Percentiles rank a stretch among this genome's conserved stretches.
Evolutionary conservation across 345 rosid species (phyloP).

Genomic region (Diplotaxis tenuifolia): DNA sequence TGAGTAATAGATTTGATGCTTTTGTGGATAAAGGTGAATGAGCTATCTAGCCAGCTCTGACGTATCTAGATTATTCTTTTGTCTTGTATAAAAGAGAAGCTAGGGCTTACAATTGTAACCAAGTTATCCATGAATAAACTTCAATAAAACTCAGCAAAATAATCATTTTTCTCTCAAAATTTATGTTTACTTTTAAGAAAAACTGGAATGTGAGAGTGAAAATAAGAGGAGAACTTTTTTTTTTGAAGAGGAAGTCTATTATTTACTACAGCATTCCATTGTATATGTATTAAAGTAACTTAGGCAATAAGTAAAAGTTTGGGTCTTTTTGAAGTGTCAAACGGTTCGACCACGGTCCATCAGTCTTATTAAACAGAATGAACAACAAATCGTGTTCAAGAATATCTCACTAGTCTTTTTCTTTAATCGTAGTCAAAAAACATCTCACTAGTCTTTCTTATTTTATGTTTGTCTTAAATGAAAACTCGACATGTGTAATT

Average conservation of each 20-base stretch:
- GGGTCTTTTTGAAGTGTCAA: not conserved
- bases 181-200: not conserved
- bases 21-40: too few species aligned
- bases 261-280: not conserved
- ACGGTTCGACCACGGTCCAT: not conserved
- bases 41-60: too few species aligned
- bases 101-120: too few species aligned
- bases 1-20: too few species aligned
- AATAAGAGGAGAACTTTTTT: too few species aligned
- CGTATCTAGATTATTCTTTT: too few species aligned
- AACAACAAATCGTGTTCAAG: not conserved
- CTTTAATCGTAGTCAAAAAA: too few species aligned
- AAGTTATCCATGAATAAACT: too few species aligned
- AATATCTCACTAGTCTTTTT: slow-evolving; percentile 16
- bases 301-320: not conserved
- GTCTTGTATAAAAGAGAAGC: too few species aligned
- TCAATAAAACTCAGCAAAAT: too few species aligned
- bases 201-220: not conserved
- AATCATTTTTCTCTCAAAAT: too few species aligned
- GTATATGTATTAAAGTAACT: not conserved
- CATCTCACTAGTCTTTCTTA: slow-evolving; percentile 10
- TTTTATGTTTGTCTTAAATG: not conserved
- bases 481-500: slow-evolving; percentile 20
- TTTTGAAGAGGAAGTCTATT: not conserved
- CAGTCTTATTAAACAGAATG: not conserved